Evolutionary conservation across 140 eudicot genomes (phyloP).

Genomic region (Anethum foeniculum): DNA sequence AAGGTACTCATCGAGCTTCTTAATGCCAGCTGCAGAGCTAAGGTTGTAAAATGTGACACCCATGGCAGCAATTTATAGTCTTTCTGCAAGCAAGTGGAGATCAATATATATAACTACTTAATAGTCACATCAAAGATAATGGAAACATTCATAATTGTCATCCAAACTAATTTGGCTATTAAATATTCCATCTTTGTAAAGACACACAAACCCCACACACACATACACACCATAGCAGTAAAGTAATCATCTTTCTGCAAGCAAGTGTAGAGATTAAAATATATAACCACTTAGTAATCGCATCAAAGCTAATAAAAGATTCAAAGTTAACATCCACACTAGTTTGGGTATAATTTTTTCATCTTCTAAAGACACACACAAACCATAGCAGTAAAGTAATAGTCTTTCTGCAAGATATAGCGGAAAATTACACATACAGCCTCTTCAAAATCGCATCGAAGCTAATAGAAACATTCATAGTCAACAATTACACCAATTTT

Average conservation of each 20-base stretch:
- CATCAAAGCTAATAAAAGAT: neutral
- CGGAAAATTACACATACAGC: neutral
- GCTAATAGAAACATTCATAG: neutral
- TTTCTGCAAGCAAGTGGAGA: constrained; percentile 7
- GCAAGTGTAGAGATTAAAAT: neutral
- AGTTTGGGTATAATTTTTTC: neutral
- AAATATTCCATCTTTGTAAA: neutral
- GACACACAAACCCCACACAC: too few relatives aligned
- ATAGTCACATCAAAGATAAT: neutral
- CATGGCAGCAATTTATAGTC: constrained; percentile 28
- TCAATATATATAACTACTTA: neutral
- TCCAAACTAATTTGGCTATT: neutral
- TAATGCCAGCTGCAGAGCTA: constrained; percentile 68
- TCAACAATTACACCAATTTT: neutral
- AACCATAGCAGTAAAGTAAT: constrained; percentile 36
- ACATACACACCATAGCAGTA: constrained; percentile 32
- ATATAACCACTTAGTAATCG: neutral
- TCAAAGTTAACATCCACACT: neutral
- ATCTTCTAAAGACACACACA: too few relatives aligned
- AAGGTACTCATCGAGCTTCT: constrained; percentile 93
- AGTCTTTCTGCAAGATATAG: constrained; percentile 5
- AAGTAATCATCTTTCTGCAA: constrained; percentile 13
- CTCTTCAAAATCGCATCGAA: neutral
- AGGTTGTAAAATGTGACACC: constrained; percentile 53
- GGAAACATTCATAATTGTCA: neutral